Evolutionary conservation across 73 alveolate species (phyloP).

Genomic region (Paramecium sonneborni): DNA sequence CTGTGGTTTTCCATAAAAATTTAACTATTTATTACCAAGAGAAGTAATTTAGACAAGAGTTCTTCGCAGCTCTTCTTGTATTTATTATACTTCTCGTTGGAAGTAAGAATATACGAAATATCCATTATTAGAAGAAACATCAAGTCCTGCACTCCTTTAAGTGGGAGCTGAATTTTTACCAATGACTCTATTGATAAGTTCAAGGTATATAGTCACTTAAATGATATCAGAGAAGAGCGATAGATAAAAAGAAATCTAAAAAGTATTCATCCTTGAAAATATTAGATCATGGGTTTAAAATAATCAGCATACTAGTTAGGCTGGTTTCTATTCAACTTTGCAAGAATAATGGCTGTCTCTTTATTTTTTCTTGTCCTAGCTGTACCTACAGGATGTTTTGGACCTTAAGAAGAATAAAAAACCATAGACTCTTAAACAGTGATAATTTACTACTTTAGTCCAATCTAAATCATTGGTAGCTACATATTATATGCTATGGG

Average conservation of each 20-base stretch:
- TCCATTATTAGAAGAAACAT: background rate
- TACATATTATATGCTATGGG: background rate
- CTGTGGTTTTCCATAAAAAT: background rate
- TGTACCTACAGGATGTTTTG: background rate
- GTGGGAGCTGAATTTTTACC: conserved; percentile 31
- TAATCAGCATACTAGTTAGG: conserved; percentile 38
- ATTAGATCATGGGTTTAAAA: conserved; percentile 41
- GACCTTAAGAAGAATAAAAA: background rate
- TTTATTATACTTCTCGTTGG: background rate
- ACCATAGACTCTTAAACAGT: background rate
- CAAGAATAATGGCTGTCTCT: background rate
- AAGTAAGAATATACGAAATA: background rate
- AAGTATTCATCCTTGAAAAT: background rate
- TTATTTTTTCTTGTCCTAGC: background rate
- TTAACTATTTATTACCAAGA: background rate
- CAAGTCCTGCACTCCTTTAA: background rate
- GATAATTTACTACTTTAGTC: background rate
- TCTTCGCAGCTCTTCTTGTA: background rate
- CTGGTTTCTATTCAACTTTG: background rate
- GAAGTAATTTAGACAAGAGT: background rate
- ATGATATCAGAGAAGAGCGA: conserved; percentile 54
- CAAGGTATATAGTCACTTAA: background rate
- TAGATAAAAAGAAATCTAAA: conserved; percentile 41
- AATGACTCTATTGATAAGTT: background rate
- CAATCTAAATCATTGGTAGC: background rate